A percentile compares a stretch with the other conserved stretches of the same genome.
Evolutionary conservation across 1,284 basidiomycete species (phyloP).

Genomic region (Uromyces viciae-fabae): DNA sequence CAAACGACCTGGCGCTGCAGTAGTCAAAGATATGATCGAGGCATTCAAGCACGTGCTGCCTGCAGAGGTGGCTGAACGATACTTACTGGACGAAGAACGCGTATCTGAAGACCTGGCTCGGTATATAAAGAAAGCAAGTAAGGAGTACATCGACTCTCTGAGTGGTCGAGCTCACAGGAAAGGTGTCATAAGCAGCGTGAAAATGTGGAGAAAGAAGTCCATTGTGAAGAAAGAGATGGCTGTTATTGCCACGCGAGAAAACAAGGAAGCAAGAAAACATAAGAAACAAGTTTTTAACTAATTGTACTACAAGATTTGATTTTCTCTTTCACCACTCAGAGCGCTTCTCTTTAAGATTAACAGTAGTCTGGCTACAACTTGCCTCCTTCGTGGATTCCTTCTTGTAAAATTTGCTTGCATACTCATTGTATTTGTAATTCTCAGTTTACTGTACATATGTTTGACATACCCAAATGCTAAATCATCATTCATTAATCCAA

Average conservation of each 20-base stretch:
- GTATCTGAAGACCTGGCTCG: constrained; percentile 42
- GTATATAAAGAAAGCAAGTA: constrained; percentile 36
- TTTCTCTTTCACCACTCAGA: too few relatives aligned
- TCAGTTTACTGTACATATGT: too few relatives aligned
- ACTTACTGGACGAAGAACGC: constrained; percentile 40
- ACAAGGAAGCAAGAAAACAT: not conserved
- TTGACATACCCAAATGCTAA: too few relatives aligned
- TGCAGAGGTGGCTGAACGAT: constrained; percentile 10
- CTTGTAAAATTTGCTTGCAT: too few relatives aligned
- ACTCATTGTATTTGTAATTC: too few relatives aligned
- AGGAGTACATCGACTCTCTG: constrained; percentile 32
- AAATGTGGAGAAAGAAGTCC: constrained; percentile 7
- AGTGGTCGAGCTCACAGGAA: constrained; percentile 25
- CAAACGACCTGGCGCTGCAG: constrained; percentile 17
- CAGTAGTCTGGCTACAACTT: too few relatives aligned
- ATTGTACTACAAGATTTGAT: too few relatives aligned
- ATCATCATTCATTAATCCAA: too few relatives aligned
- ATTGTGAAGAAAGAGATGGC: not conserved
- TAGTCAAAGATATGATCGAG: constrained; percentile 24
- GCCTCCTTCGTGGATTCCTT: too few relatives aligned
- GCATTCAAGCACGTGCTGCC: constrained; percentile 13
- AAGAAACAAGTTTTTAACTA: constrained; percentile 1
- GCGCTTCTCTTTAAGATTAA: too few relatives aligned
- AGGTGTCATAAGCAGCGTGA: not conserved
- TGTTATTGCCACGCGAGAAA: not conserved